Conservation (phyloP, 352 stramenopile species). For the Globisporangium paroecandrum region DNA sequence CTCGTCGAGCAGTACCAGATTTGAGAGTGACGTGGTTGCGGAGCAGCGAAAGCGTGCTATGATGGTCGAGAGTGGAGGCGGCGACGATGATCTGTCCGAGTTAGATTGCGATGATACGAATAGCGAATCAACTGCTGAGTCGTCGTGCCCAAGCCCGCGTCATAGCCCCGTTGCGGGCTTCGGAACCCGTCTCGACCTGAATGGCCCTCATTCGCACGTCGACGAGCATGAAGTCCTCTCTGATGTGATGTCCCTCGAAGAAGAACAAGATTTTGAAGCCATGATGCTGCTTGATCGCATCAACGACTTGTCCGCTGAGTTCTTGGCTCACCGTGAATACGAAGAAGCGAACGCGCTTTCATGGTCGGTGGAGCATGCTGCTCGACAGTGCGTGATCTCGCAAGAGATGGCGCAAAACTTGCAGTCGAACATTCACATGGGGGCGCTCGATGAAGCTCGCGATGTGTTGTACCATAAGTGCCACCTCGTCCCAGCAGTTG, state of each 20-base stretch:
- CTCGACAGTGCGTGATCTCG: constrained; percentile 55
- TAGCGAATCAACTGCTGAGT: constrained; percentile 71
- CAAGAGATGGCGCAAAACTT: constrained; percentile 69
- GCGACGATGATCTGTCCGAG: constrained; percentile 54
- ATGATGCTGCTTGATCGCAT: constrained; percentile 67
- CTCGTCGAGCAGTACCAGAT: background rate
- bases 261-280: constrained; percentile 65
- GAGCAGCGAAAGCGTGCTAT: constrained; percentile 1
- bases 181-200: constrained; percentile 23
- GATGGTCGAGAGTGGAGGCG: background rate
- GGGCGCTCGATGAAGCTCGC: constrained; percentile 58
- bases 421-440: constrained; percentile 51
- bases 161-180: constrained; percentile 37
- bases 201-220: constrained; percentile 15
- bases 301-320: constrained; percentile 57
- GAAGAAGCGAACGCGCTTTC: constrained; percentile 65
- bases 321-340: constrained; percentile 63
- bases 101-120: constrained; percentile 71
- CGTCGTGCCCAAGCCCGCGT: constrained; percentile 65
- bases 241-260: constrained; percentile 46
- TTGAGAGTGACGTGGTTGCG: constrained; percentile 6
- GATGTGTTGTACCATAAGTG: constrained; percentile 85
- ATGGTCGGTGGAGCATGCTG: constrained; percentile 73
- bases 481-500: constrained; percentile 70
- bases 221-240: constrained; percentile 56